These are phyloP conservation scores for Puccinia horiana DNA, from an alignment of 1,284 basidiomycete genomes.

Conservation along the genomic window DNA sequence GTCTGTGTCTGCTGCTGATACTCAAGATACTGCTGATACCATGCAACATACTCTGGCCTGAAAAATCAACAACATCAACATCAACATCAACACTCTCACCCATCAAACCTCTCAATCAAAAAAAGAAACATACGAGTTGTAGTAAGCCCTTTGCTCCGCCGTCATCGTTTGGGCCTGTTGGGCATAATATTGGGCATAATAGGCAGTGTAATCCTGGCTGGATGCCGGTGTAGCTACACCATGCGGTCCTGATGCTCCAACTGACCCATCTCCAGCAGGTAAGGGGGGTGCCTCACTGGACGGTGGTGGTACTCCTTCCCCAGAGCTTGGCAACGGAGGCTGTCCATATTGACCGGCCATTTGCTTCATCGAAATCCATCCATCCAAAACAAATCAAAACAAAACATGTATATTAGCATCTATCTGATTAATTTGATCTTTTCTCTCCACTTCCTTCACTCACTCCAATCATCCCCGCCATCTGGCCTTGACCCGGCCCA, in stretches of 20 bases:
- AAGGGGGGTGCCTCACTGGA: slow-evolving; percentile 65
- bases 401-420: too few relatives aligned
- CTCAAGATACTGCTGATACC: slow-evolving; percentile 49
- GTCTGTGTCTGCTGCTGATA: slow-evolving; percentile 48
- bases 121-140: slow-evolving; percentile 39
- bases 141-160: slow-evolving; percentile 46
- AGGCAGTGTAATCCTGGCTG: slow-evolving; percentile 53
- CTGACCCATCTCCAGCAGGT: slow-evolving; percentile 63
- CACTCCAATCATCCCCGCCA: slow-evolving; percentile 34
- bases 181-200: slow-evolving; percentile 49
- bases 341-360: slow-evolving; percentile 52
- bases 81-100: neutral
- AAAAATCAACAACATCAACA: neutral
- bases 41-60: slow-evolving; percentile 46
- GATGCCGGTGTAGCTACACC: slow-evolving; percentile 19
- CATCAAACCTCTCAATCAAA: neutral
- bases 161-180: slow-evolving; percentile 48
- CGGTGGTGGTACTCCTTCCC: slow-evolving; percentile 64
- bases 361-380: slow-evolving; percentile 55
- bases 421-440: neutral
- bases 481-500: slow-evolving; percentile 18
- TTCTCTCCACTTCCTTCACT: slow-evolving; percentile 11
- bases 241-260: slow-evolving; percentile 57
- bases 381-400: neutral
- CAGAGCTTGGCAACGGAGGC: slow-evolving; percentile 27